Conservation (phyloP, 441 rosid genomes). For the Gossypium davidsonii region DNA sequence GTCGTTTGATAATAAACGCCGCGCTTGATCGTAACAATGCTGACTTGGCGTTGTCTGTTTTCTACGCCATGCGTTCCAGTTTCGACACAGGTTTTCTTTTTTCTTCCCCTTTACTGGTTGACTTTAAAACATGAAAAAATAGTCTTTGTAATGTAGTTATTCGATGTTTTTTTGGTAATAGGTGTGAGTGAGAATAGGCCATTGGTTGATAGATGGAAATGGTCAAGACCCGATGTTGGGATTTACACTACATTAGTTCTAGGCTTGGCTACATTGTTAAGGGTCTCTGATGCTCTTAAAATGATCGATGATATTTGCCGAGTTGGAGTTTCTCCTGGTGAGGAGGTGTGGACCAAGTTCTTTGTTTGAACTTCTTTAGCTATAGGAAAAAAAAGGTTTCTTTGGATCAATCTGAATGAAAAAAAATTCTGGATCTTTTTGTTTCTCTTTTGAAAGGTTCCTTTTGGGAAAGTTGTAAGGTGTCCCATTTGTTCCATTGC, state of each 20-base stretch:
- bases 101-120: background rate
- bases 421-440: background rate
- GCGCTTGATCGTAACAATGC: slow-evolving; percentile 60
- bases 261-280: slow-evolving; percentile 66
- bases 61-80: slow-evolving; percentile 80
- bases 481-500: slow-evolving; percentile 83
- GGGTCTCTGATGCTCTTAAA: slow-evolving; percentile 76
- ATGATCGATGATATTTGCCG: slow-evolving; percentile 67
- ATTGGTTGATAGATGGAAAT: slow-evolving; percentile 60
- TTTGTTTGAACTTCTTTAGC: background rate
- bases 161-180: slow-evolving; percentile 14
- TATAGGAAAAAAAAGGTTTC: background rate
- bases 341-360: slow-evolving; percentile 43
- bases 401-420: background rate
- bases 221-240: slow-evolving; percentile 82
- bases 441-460: slow-evolving; percentile 45
- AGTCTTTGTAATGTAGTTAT: background rate
- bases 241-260: slow-evolving; percentile 54
- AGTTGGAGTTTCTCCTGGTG: slow-evolving; percentile 76
- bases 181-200: slow-evolving; percentile 47
- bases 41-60: slow-evolving; percentile 70
- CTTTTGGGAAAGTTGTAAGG: slow-evolving; percentile 85
- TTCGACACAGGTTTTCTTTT: slow-evolving; percentile 52
- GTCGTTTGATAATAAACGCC: slow-evolving; percentile 47
- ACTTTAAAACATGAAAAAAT: background rate